Conservation (phyloP, 257 asterid species). For the Solanum ahanhuiri region DNA sequence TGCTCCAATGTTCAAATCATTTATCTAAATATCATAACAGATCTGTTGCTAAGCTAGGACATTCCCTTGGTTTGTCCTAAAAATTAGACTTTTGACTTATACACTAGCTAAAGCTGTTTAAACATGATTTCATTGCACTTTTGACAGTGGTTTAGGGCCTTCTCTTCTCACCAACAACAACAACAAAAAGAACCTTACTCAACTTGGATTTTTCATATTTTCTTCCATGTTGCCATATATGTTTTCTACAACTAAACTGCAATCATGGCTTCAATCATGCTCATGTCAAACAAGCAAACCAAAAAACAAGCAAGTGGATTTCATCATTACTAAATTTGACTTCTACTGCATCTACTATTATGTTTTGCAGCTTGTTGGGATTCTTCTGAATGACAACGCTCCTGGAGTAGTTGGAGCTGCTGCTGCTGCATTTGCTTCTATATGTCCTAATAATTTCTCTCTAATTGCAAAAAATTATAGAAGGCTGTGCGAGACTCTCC, state of each 20-base stretch:
- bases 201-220: background rate
- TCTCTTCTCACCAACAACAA: background rate
- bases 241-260: background rate
- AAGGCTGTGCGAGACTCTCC: slow-evolving; percentile 86
- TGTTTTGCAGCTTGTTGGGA: slow-evolving; percentile 60
- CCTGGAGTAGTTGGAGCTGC: slow-evolving; percentile 99
- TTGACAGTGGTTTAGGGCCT: background rate
- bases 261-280: background rate
- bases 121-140: background rate
- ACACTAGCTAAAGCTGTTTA: background rate
- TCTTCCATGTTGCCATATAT: background rate
- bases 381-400: slow-evolving; percentile 78
- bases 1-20: background rate
- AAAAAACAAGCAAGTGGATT: background rate
- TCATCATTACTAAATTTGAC: background rate
- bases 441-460: slow-evolving; percentile 77
- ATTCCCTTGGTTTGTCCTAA: background rate
- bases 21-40: background rate
- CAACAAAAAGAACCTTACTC: background rate
- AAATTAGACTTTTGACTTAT: background rate
- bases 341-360: slow-evolving; percentile 3
- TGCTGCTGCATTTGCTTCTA: slow-evolving; percentile 82
- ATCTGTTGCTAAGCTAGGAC: background rate
- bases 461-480: slow-evolving; percentile 73
- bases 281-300: background rate